Evolutionary conservation across 2,329 filamentous ascomycete genomes (phyloP), one percentile per base, ranked within the genome.

Genomic region (Alternaria triticina): DNA sequence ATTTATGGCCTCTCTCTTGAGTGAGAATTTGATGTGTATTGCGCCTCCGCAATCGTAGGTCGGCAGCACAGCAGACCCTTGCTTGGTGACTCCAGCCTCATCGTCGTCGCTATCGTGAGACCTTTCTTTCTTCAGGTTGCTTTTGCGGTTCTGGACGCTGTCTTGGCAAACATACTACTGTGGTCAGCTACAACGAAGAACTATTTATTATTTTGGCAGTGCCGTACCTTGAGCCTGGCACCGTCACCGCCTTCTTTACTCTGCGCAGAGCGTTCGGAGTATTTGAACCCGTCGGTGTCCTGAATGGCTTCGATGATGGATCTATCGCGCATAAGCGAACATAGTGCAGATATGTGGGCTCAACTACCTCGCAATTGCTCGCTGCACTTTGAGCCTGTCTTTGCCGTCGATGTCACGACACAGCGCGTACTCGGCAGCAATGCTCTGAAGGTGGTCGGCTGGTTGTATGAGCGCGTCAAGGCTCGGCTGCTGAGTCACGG

Each of bases 1-100:
- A 49, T 79, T 75, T 30, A 80, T 68, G 6, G 75, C 75, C 28
- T 76, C 71, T 49, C 75, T 66, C 59, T 77, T 76, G 36, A 69
- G 74, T 2, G 77, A 80, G 54, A 79, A 79, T 33, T 74, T 79
- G 55, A 80, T 64, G 28, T 74, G 69, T 20, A 80, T 70, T 7
- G 76, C 75, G 33, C 78, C 77, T 17, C 74, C 71, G 44, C 77
- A 79, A 56, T 78, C 74, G 52, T 76, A 77, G 0, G 70, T 76
- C 4, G 74, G 70, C 27, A 71, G 50, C 8, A 30, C 12, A 13
- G 33, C 28, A 20, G 51, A 43, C n/a, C 23, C 11, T 12, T 59
- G 61, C 44, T 28, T 62, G 13, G 46, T 62, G 15, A 60, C 55
- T 22, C 58, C 22, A 6, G 57, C 28, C 25, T 61, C 47, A 17